Percentiles rank a stretch among this genome's conserved stretches.
These are phyloP conservation scores for Kwoniella dejecticola DNA, from an alignment of 768 basidiomycete genomes.

Conservation along the genomic window DNA sequence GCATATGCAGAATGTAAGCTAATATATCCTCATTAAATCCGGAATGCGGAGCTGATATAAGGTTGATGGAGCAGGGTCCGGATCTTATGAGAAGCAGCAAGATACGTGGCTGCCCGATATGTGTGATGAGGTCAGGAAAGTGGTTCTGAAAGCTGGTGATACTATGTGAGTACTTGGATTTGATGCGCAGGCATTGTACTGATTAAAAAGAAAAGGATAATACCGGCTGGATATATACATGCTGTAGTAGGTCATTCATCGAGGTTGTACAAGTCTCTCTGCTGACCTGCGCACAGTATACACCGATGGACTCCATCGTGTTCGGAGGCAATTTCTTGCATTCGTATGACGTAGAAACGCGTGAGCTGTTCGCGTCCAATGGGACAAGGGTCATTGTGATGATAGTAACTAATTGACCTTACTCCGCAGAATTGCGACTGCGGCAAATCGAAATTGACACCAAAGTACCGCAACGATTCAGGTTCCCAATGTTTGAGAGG, in stretches of 20 bases:
- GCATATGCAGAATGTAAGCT: constrained; percentile 78
- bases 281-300: constrained; percentile 63
- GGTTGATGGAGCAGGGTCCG: no score
- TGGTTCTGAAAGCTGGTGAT: constrained; percentile 49
- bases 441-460: constrained; percentile 90
- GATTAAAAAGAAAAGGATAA: no score
- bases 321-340: constrained; percentile 98
- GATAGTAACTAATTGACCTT: not conserved
- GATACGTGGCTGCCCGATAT: constrained; percentile 88
- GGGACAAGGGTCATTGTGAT: not conserved
- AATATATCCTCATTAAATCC: not conserved
- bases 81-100: constrained; percentile 79
- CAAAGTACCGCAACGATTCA: constrained; percentile 87
- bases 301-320: constrained; percentile 87
- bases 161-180: constrained; percentile 54
- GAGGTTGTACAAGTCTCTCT: not conserved
- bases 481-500: constrained; percentile 80
- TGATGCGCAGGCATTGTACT: no score
- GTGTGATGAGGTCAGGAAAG: constrained; percentile 84
- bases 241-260: constrained; percentile 72
- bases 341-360: constrained; percentile 78
- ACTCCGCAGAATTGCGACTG: constrained; percentile 72
- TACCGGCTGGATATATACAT: constrained; percentile 97
- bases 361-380: constrained; percentile 57
- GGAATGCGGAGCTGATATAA: no score